phyloP scores from a whole-genome alignment of 805 yeast species.

The Spathaspora sp. region DNA sequence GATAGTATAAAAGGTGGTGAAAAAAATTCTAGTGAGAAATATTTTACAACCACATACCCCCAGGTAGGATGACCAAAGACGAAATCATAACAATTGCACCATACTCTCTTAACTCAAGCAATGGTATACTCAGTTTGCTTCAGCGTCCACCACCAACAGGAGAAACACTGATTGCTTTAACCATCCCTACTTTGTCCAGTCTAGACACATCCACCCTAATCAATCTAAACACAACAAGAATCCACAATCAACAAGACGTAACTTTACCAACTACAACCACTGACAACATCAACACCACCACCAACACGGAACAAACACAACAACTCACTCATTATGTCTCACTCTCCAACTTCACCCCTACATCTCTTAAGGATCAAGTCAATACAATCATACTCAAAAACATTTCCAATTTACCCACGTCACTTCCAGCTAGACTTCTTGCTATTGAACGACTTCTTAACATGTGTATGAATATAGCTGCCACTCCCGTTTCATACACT shows the following conservation, averaged over 20 bases:
- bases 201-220: neutral
- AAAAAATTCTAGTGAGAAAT: too few relatives aligned
- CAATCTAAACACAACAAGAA: neutral
- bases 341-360: constrained; percentile 26
- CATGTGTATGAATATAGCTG: neutral
- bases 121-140: neutral
- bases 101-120: neutral
- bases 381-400: constrained; percentile 28
- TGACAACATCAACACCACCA: neutral
- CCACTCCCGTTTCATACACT: too few relatives aligned
- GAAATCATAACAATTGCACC: neutral
- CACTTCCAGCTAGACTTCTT: constrained; percentile 4
- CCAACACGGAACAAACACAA: constrained; percentile 1
- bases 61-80: neutral
- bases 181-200: neutral
- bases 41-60: too few relatives aligned
- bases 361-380: constrained; percentile 32
- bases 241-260: neutral
- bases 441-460: too few relatives aligned
- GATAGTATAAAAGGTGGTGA: too few relatives aligned
- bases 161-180: neutral
- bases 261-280: neutral
- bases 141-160: neutral
- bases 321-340: constrained; percentile 20
- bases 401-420: constrained; percentile 28